These are phyloP conservation scores for Haplosporangium gracile DNA, from an alignment of 192 early-diverging fungal genomes.

Conservation along the genomic window DNA sequence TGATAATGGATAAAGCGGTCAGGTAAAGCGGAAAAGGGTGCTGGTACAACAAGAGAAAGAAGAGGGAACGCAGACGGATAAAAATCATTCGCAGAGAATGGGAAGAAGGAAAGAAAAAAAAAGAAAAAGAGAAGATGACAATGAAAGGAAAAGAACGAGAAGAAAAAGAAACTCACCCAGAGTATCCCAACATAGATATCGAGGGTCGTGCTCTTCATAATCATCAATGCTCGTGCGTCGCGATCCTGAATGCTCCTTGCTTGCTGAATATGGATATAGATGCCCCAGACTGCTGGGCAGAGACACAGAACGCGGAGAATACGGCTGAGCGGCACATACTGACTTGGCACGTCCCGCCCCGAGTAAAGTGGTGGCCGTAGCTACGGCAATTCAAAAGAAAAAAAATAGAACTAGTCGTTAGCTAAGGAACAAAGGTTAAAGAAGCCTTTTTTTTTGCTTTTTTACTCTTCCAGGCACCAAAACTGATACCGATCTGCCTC, in stretches of 20 bases:
- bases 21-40: not conserved
- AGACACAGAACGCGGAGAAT: slow-evolving; percentile 45
- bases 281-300: slow-evolving; percentile 48
- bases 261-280: slow-evolving; percentile 50
- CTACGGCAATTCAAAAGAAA: slow-evolving; percentile 10
- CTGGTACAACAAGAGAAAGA: not conserved
- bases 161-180: slow-evolving; percentile 23
- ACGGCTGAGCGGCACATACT: slow-evolving; percentile 34
- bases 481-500: not conserved
- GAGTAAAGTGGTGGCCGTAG: slow-evolving; percentile 48
- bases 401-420: not conserved
- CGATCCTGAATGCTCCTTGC: slow-evolving; percentile 30
- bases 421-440: not conserved
- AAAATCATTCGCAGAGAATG: not conserved
- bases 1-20: not conserved
- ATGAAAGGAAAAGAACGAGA: not conserved
- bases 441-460: not conserved
- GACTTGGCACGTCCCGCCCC: slow-evolving; percentile 23
- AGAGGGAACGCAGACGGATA: not conserved
- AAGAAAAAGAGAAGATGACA: not conserved
- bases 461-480: not conserved
- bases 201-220: slow-evolving; percentile 51
- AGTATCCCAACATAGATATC: slow-evolving; percentile 55
- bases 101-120: slow-evolving; percentile 5
- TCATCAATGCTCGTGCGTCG: slow-evolving; percentile 45